Conservation (phyloP, 805 yeast species). For the Metschnikowia rubicola region DNA sequence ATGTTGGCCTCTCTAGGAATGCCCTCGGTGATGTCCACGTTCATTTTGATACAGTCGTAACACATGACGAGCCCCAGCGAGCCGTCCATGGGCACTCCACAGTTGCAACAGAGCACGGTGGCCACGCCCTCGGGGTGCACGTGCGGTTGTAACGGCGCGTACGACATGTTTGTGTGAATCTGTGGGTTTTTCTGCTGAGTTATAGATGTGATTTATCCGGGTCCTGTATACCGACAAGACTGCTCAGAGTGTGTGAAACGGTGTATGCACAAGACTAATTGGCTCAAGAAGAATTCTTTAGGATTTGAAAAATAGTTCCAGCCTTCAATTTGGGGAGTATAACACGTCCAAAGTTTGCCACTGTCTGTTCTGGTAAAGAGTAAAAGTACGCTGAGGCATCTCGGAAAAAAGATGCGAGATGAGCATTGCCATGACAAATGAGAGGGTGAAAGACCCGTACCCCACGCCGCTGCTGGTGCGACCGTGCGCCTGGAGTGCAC, state of each 20-base stretch:
- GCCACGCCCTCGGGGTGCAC: conserved; percentile 42
- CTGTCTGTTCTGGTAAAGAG: background rate
- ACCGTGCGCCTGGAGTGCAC: too few species aligned
- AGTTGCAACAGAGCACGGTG: conserved; percentile 94
- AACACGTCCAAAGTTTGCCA: background rate
- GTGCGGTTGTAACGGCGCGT: conserved; percentile 16
- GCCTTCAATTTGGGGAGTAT: background rate
- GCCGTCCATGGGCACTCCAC: conserved; percentile 98
- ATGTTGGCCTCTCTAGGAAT: conserved; percentile 88
- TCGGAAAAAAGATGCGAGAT: conserved; percentile 2
- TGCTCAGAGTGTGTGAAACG: background rate
- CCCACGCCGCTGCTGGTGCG: too few species aligned
- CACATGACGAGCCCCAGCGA: conserved; percentile 92
- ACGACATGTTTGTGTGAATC: conserved; percentile 12
- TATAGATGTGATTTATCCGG: background rate
- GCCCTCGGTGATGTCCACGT: conserved; percentile 91
- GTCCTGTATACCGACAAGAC: background rate
- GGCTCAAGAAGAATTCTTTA: background rate
- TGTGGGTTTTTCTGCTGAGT: background rate
- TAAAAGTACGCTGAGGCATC: conserved; percentile 6
- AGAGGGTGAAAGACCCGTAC: background rate
- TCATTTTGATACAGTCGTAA: conserved; percentile 91
- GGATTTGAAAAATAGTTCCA: background rate
- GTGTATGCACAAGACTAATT: background rate
- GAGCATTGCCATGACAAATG: conserved; percentile 1